These are phyloP conservation scores for Apophysomyces ossiformis DNA, from an alignment of 371 early-diverging fungal species.

Conservation along the genomic window DNA sequence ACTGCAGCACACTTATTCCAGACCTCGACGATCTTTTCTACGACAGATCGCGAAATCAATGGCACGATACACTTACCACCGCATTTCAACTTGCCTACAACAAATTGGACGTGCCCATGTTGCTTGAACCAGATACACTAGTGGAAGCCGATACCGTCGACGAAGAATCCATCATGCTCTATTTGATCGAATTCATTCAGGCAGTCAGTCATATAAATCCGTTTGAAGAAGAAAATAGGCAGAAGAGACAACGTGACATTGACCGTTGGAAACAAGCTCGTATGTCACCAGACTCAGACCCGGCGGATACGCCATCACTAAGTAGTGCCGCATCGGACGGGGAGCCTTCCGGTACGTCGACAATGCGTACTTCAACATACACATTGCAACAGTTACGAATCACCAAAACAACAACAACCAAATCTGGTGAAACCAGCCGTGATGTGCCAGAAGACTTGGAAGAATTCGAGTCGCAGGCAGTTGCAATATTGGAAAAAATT, in stretches of 20 bases:
- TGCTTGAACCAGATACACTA: constrained; percentile 23
- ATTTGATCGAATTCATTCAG: constrained; percentile 25
- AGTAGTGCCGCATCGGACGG: constrained; percentile 12
- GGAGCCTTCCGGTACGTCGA: constrained; percentile 8
- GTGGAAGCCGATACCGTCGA: constrained; percentile 23
- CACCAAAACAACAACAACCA: constrained; percentile 37
- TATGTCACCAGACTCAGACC: constrained; percentile 12
- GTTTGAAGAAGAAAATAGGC: not conserved
- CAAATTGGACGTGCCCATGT: constrained; percentile 26
- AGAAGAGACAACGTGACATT: constrained; percentile 21
- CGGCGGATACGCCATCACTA: constrained; percentile 11
- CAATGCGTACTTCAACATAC: constrained; percentile 34
- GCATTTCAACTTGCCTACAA: constrained; percentile 31
- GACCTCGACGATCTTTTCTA: constrained; percentile 45
- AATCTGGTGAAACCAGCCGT: constrained; percentile 27
- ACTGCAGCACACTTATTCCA: constrained; percentile 60
- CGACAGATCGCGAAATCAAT: constrained; percentile 11
- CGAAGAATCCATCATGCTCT: constrained; percentile 25
- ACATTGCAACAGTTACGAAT: constrained; percentile 38
- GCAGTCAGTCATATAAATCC: constrained; percentile 18
- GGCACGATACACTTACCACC: constrained; percentile 19
- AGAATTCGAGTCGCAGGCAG: constrained; percentile 32
- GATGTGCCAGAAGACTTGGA: constrained; percentile 29
- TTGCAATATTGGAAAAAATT: constrained; percentile 35
- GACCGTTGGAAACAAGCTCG: constrained; percentile 16